phyloP scores from a whole-genome alignment of 176 grass and related monocot genomes.

The Ensete glaucum region DNA sequence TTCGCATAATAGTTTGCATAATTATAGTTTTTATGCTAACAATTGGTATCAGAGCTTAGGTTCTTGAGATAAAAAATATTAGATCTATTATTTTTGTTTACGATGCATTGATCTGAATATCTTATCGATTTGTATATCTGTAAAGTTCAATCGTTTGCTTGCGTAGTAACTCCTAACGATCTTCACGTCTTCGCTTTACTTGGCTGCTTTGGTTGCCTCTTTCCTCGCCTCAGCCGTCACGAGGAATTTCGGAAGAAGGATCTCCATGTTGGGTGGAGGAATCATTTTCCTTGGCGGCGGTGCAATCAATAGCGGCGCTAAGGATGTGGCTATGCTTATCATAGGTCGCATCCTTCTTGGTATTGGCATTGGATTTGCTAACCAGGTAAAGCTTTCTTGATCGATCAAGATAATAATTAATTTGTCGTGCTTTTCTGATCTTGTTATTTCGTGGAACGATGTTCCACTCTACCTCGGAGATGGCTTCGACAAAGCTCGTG shows the following conservation, averaged over 20 bases:
- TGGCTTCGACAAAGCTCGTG: not conserved
- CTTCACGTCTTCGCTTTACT: not conserved
- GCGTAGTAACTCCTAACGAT: not conserved
- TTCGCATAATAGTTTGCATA: no score
- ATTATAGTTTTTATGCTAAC: no score
- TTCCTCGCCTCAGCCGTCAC: not conserved
- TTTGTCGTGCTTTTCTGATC: no score
- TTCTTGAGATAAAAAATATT: no score
- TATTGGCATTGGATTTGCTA: not conserved
- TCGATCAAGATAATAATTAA: no score
- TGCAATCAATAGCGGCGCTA: not conserved
- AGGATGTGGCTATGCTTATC: not conserved
- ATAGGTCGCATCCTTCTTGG: not conserved
- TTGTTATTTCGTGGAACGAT: not conserved
- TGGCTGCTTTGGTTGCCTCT: not conserved
- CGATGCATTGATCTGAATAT: no score
- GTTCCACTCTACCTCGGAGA: not conserved
- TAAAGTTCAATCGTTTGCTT: no score
- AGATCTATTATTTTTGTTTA: no score
- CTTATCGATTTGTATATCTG: no score
- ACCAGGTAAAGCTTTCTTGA: no score
- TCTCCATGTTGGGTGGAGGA: not conserved
- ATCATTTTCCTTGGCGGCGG: not conserved
- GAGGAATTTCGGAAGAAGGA: not conserved
- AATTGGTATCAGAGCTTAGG: no score